Evolutionary conservation across 148 eudicot species (phyloP), one percentile per base, ranked within the genome.

Genomic region (Camellia granthamiana): DNA sequence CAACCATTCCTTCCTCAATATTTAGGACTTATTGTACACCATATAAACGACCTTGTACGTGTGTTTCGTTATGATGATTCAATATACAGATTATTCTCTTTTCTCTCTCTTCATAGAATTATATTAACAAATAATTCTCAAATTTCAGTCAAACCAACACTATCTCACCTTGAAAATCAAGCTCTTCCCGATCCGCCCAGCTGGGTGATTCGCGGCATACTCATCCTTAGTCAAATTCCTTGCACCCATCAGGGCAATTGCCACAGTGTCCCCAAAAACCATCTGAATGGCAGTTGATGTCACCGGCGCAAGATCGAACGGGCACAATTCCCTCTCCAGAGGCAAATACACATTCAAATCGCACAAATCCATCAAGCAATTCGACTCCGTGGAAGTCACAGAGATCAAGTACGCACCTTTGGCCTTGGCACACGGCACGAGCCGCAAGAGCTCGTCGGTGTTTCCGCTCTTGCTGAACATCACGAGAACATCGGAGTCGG

Each of bases 201-300:
- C 99, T 1, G 98, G 99, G 77, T 97, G 97, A 83, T 97, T 97
- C 12, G 95, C 85, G 1, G 99, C 98, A 63, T 97, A 97, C 85
- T 90, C 91, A 42, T 94, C 91, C 83, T 73, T 90, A 2, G 80
- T 94, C 91, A 97, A 88, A 79, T 85, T 89, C 87, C 91, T 88
- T 1, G 98, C 98, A 18, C 83, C 87, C 98, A 97, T 97, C 84
- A 97, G 79, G 4, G 98, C 98, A 51, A 97, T 88, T 3, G 99
- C 97, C 65, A 97, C 98, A 0, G 98, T 97, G 69, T 94, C 98
- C 66, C 99, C 98, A 62, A 97, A 97, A 54, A 97, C 97, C 99
- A 94, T 97, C 90, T 97, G 99, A 69, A 97, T 97, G 13, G 99
- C 97, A 0, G 98, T 94, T 0, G 98, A 94, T 2, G 97, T 97